Percentiles rank a stretch among this genome's conserved stretches.
phyloP scores from a whole-genome alignment of 805 yeast genomes.

The Candida corydali region DNA sequence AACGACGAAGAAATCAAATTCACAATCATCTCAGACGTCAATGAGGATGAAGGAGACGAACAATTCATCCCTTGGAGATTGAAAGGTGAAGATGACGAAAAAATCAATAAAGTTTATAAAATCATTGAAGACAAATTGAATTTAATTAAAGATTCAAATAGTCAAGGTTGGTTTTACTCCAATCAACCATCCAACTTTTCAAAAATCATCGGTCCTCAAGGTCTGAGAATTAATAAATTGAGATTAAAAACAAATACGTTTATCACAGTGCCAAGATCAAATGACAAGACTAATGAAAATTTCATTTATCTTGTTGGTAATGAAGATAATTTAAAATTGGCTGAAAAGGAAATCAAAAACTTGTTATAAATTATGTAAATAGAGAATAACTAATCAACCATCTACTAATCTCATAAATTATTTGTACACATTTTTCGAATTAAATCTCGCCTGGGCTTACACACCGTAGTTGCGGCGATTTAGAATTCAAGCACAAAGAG shows the following conservation, averaged over 20 bases:
- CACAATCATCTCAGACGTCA: constrained; percentile 34
- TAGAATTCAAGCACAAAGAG: neutral
- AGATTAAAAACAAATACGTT: constrained; percentile 56
- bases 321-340: constrained; percentile 43
- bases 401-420: too few species aligned
- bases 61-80: constrained; percentile 62
- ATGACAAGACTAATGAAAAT: constrained; percentile 44
- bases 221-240: constrained; percentile 58
- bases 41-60: constrained; percentile 15
- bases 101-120: constrained; percentile 49
- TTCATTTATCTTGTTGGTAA: constrained; percentile 60
- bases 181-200: constrained; percentile 51
- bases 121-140: constrained; percentile 48
- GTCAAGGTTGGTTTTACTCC: constrained; percentile 61
- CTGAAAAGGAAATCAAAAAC: constrained; percentile 19
- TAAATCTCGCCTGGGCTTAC: too few species aligned
- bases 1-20: constrained; percentile 37
- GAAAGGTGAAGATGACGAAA: constrained; percentile 44
- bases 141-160: constrained; percentile 41
- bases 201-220: constrained; percentile 73
- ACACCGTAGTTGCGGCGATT: neutral
- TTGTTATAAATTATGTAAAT: constrained; percentile 7
- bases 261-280: constrained; percentile 59
- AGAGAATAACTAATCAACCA: neutral
- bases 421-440: too few species aligned